Evolutionary conservation across 2,329 filamentous ascomycete species (phyloP).

Genomic region (Cryoendolithus antarcticus): DNA sequence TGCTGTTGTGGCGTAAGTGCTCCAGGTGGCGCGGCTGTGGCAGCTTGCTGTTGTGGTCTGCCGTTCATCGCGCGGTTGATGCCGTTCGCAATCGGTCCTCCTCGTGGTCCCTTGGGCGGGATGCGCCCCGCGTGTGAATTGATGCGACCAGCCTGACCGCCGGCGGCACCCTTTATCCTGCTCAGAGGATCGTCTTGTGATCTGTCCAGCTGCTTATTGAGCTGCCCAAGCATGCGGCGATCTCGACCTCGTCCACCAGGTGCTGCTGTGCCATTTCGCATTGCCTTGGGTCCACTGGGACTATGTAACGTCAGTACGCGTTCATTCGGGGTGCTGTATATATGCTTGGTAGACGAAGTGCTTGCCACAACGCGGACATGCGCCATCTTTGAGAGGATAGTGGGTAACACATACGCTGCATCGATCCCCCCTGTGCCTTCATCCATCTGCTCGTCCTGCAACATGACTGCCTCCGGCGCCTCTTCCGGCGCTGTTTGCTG

Average conservation of each 20-base stretch:
- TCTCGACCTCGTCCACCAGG: constrained; percentile 45
- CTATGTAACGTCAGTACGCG: constrained; percentile 35
- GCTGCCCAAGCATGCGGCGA: constrained; percentile 72
- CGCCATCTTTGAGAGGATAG: neutral
- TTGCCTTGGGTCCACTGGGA: constrained; percentile 87
- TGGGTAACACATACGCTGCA: constrained; percentile 27
- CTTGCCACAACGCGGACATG: neutral
- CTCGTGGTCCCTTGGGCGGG: constrained; percentile 52
- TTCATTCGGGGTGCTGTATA: constrained; percentile 1
- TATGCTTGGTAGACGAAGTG: neutral
- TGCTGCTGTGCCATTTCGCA: constrained; percentile 58
- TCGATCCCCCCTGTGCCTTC: constrained; percentile 33
- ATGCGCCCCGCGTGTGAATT: constrained; percentile 59
- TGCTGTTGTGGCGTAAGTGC: constrained; percentile 52
- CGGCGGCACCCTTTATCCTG: constrained; percentile 58
- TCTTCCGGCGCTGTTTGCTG: constrained; percentile 5
- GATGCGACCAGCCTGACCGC: constrained; percentile 56
- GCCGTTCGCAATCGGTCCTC: constrained; percentile 39
- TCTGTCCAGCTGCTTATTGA: constrained; percentile 62
- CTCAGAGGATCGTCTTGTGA: constrained; percentile 63
- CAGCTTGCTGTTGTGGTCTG: constrained; percentile 25
- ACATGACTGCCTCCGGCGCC: constrained; percentile 4
- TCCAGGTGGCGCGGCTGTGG: constrained; percentile 33
- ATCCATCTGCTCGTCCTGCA: constrained; percentile 62
- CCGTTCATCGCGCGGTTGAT: constrained; percentile 24